Evolutionary conservation across 2,329 filamentous ascomycete genomes (phyloP), one percentile per base, ranked within the genome.

Genomic region (Alternaria arborescens): DNA sequence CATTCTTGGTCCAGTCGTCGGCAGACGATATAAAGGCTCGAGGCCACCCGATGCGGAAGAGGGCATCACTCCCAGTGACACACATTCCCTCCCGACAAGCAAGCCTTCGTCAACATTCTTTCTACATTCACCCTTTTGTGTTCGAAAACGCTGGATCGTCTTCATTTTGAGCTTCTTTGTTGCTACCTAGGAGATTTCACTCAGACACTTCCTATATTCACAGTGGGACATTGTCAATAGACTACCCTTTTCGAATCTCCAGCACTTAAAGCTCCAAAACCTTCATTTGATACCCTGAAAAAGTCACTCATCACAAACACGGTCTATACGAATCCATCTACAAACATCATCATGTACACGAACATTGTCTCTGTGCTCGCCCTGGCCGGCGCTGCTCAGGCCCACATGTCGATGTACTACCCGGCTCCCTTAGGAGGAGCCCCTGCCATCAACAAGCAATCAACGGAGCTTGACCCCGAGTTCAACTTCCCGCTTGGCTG

Each of bases 401-500:
- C 71, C 10, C 81, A 83, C 60, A 81, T 83, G 80, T 78, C 77
- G 60, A 76, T 83, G 32, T 64, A 72, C 67, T 80, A 76, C 53
- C 82, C 82, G 6, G 73, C 80, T 4, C 75, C 81, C 1, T 78
- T 84, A 55, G 81, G 78, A 52, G 80, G 77, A 20, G 71, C 77
- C 41, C 82, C 83, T 67, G 82, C 83, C 59, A 80, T 81, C 20
- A 74, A 81, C 70, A 65, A 64, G 20, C 64, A 67, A 51, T 70
- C 68, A 1, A 68, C 62, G n/a, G 12, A 20, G 5, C 48, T 70
- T 22, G 70, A 72, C 24, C 46, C 62, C 2, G 53, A 77, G 52
- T 78, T 83, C 43, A 75, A 81, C 63, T 82, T 78, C 57, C 81
- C 82, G 1, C 82, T 80, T 61, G 79, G 82, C 53, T 83, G 81